Conservation (phyloP, 345 rosid species). For the Isatis tinctoria region DNA sequence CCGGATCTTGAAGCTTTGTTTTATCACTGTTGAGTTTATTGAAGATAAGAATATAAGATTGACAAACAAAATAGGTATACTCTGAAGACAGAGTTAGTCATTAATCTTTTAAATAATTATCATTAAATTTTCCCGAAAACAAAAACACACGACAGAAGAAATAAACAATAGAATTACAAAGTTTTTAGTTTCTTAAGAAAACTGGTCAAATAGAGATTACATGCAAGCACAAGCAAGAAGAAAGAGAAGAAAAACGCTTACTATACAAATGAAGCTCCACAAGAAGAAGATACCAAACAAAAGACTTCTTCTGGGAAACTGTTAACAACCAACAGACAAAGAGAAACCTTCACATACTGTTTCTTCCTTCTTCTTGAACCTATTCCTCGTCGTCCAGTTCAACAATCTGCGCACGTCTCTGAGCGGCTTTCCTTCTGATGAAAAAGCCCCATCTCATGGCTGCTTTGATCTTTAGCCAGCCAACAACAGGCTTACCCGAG, state of each 20-base stretch:
- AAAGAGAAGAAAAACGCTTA: constrained; percentile 1
- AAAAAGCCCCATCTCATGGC: constrained; percentile 98
- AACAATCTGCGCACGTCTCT: constrained; percentile 83
- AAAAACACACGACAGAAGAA: background rate
- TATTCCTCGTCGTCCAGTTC: constrained; percentile 52
- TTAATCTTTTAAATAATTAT: no score
- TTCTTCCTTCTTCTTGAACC: background rate
- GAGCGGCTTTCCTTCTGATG: constrained; percentile 83
- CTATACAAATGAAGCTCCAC: constrained; percentile 33
- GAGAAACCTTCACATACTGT: constrained; percentile 8
- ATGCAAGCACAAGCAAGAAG: constrained; percentile 11
- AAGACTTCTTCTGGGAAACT: constrained; percentile 26
- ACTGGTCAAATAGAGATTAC: constrained; percentile 8
- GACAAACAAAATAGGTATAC: background rate
- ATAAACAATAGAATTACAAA: background rate
- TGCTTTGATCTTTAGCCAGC: constrained; percentile 98
- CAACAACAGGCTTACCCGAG: constrained; percentile 83
- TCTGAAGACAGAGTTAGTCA: background rate
- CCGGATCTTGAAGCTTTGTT: background rate
- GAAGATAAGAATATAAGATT: background rate
- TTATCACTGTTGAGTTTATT: background rate
- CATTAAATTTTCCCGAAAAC: background rate
- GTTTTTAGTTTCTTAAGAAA: constrained; percentile 1
- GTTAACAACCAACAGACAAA: background rate
- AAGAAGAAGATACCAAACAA: constrained; percentile 26